Base-by-base conservation (phyloP, 352 stramenopile species). In the Phytopythium montanum region DNA sequence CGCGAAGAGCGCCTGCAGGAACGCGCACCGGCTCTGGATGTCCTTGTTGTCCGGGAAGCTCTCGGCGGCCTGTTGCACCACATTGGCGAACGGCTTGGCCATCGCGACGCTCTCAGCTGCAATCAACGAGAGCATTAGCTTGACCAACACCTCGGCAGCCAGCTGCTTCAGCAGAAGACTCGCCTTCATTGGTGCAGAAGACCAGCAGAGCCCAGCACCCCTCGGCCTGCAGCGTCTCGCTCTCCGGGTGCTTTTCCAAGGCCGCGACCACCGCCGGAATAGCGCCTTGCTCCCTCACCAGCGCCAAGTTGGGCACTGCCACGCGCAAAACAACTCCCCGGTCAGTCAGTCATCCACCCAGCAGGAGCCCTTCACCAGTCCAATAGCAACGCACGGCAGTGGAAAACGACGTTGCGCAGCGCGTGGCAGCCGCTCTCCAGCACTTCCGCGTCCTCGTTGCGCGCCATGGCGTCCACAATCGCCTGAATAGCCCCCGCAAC, bases 111-210 rank as follows among this genome's bases (percentile, higher is more conserved):
- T 92, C 23, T 86, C 78, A 16, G 88, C 81, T 91, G n/a, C n/a
- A n/a, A n/a, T n/a, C n/a, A 41, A 18, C 18, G 18, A 28, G 52
- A 65, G 34, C 9, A 57, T n/a, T n/a, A n/a, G n/a, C n/a, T n/a
- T n/a, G n/a, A n/a, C n/a, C n/a, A n/a, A n/a, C n/a, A 29, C 8
- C 13, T 19, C 41, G 19, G 8, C 48, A 9, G 44, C 18, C 25
- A 41, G 28, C 5, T 9, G 19, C 2, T n/a, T 34, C 13, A 38
- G 19, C 41, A 3, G 16, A n/a, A 5, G 4, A 19, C 67, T 28
- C 60, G 86, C 80, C 79, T 56, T 87, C 81, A 59, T 93, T 93
- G 14, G 83, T 80, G 70, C 83, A 93, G 56, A 88, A 93, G 49
- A 93, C 83, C 12, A 93, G 67, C 38, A 93, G 68, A 1, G 83